Percentiles rank a stretch among this genome's conserved stretches.
Evolutionary conservation across 345 rosid species (phyloP).

Genomic region (Aquilaria yunnanensis): DNA sequence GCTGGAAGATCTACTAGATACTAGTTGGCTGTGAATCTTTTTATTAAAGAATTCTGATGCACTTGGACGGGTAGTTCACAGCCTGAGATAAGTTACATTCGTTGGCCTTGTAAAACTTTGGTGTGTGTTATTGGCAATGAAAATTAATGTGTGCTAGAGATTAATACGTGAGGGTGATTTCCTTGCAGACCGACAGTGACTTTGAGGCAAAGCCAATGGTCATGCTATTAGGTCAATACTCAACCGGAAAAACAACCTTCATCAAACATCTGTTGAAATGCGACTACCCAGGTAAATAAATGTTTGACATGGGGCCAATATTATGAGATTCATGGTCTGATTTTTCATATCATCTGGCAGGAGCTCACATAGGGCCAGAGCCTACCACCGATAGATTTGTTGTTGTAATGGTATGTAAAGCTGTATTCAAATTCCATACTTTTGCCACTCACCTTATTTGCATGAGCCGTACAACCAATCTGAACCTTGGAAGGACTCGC

Average conservation of each 20-base stretch:
- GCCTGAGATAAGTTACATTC: no score
- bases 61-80: no score
- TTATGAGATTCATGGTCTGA: neutral
- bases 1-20: neutral
- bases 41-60: neutral
- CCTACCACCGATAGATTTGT: conserved; percentile 99
- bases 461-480: neutral
- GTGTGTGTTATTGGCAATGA: no score
- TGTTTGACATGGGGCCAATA: neutral
- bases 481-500: neutral
- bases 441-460: neutral
- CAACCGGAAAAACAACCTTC: conserved; percentile 96
- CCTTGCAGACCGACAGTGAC: conserved; percentile 69
- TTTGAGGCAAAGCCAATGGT: conserved; percentile 98
- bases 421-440: neutral
- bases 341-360: conserved; percentile 28
- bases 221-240: conserved; percentile 95
- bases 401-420: conserved; percentile 73
- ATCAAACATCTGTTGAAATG: conserved; percentile 80
- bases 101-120: no score
- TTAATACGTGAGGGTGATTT: conserved; percentile 1
- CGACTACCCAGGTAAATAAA: conserved; percentile 66
- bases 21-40: neutral
- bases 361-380: conserved; percentile 98
- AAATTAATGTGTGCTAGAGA: neutral